Evolutionary conservation across 1,284 basidiomycete genomes (phyloP).

Genomic region (Lentinula novae-zelandiae): DNA sequence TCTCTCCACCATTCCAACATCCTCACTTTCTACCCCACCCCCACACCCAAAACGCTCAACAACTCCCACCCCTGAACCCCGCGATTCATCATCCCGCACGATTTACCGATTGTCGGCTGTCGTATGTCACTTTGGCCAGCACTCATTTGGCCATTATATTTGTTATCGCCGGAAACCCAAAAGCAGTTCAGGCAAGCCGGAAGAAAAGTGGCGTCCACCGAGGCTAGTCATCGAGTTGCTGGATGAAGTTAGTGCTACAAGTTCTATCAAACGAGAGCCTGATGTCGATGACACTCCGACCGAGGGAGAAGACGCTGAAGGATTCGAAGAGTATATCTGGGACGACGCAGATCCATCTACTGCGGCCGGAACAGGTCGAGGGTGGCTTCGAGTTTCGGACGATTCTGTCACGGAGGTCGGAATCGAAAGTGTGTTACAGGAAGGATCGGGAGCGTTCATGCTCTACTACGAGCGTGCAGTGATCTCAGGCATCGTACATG

Average conservation of each 20-base stretch:
- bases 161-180: constrained; percentile 82
- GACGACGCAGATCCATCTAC: constrained; percentile 27
- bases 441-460: constrained; percentile 80
- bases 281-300: constrained; percentile 18
- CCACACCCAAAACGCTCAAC: constrained; percentile 41
- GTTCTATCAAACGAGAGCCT: constrained; percentile 33
- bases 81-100: constrained; percentile 43
- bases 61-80: constrained; percentile 54
- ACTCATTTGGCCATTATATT: constrained; percentile 89
- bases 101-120: constrained; percentile 80
- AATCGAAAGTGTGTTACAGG: constrained; percentile 68
- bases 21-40: constrained; percentile 61
- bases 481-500: constrained; percentile 24
- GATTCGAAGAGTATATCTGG: constrained; percentile 25
- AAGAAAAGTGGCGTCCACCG: constrained; percentile 10
- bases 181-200: constrained; percentile 21
- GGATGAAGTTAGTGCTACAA: not conserved
- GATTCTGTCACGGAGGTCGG: constrained; percentile 78
- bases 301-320: constrained; percentile 13
- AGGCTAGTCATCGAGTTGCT: constrained; percentile 9
- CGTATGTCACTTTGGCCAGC: constrained; percentile 88
- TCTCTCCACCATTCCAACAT: constrained; percentile 64
- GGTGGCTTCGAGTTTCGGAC: constrained; percentile 87
- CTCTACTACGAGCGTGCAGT: constrained; percentile 84
- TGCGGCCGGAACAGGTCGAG: constrained; percentile 38